Evolutionary conservation across 352 stramenopile genomes (phyloP).

Genomic region (Phytophthora tubulina): DNA sequence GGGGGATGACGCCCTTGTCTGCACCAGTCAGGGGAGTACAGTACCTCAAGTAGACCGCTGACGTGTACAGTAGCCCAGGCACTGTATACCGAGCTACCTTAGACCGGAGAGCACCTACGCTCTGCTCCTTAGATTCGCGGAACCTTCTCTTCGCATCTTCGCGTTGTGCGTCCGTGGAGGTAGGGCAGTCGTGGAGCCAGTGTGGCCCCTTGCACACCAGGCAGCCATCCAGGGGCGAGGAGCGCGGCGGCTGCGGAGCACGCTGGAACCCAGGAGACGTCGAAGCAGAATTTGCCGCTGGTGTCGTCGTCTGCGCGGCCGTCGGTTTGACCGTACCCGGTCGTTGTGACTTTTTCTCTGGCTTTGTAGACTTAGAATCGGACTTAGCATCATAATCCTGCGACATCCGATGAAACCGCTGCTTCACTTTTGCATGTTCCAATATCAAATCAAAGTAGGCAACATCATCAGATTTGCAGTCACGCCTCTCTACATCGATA

Average conservation of each 20-base stretch:
- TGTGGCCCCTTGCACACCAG: constrained; percentile 2
- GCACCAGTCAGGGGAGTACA: constrained; percentile 4
- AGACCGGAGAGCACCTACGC: background rate
- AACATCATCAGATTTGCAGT: too few relatives aligned
- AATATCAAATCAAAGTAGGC: constrained; percentile 7
- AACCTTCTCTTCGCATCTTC: background rate
- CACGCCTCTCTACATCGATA: too few relatives aligned
- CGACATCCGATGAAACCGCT: constrained; percentile 9
- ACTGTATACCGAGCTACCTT: background rate
- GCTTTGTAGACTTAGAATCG: background rate
- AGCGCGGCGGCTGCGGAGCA: background rate
- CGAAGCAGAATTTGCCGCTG: background rate
- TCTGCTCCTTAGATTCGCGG: background rate
- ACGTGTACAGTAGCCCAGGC: background rate
- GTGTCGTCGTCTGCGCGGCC: background rate
- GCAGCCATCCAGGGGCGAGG: background rate
- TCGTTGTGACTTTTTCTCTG: background rate
- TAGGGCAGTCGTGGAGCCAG: constrained; percentile 10
- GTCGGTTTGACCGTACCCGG: background rate
- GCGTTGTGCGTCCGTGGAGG: background rate
- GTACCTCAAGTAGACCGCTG: constrained; percentile 6
- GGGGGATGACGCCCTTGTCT: constrained; percentile 12
- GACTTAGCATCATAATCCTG: background rate
- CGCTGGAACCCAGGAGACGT: too few relatives aligned
- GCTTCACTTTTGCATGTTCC: constrained; percentile 7